Evolutionary conservation across 2,329 filamentous ascomycete species (phyloP).

Genomic region (Scytalidium sp.): DNA sequence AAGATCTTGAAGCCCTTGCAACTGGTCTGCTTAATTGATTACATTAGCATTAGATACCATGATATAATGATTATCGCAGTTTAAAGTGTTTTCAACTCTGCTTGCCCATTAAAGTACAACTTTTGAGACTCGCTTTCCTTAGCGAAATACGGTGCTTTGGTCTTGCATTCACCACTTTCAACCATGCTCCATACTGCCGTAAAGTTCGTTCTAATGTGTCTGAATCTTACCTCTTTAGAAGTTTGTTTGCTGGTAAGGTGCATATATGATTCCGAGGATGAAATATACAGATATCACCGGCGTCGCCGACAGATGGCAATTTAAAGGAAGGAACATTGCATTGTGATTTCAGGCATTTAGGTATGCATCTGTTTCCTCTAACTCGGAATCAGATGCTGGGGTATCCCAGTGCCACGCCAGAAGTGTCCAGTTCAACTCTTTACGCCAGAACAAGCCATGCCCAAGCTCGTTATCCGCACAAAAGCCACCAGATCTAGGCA

Average conservation of each 20-base stretch:
- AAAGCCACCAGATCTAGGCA: conserved; percentile 79
- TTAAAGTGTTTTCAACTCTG: background rate
- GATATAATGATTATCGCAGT: background rate
- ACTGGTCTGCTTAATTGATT: conserved; percentile 60
- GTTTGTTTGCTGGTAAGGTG: no score
- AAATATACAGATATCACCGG: no score
- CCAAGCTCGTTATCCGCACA: conserved; percentile 69
- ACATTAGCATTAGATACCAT: background rate
- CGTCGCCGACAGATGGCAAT: no score
- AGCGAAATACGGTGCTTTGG: no score
- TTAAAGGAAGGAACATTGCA: no score
- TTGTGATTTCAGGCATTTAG: background rate
- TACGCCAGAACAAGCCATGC: conserved; percentile 68
- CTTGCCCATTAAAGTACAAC: background rate
- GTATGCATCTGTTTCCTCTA: conserved; percentile 23
- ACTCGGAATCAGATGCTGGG: conserved; percentile 19
- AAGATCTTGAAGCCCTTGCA: conserved; percentile 76
- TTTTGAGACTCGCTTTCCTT: no score
- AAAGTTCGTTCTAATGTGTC: no score
- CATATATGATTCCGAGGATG: no score
- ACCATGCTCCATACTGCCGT: no score
- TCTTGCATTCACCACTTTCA: no score
- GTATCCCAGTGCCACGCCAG: conserved; percentile 70
- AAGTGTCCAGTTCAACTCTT: conserved; percentile 83
- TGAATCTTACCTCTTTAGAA: no score